Conservation (phyloP, 495 filamentous ascomycete genomes). For the Penicillium angulare region DNA sequence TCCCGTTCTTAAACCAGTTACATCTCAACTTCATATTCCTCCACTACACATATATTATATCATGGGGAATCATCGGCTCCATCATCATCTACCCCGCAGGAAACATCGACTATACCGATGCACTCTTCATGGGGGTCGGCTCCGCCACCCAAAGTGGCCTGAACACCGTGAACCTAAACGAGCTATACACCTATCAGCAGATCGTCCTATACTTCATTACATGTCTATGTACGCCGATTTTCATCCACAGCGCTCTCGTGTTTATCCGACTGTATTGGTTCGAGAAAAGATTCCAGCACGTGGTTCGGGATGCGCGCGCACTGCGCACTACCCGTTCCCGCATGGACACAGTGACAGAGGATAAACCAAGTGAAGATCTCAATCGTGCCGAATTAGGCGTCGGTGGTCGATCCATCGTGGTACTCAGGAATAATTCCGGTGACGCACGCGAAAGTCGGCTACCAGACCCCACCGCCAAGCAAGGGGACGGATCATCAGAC, state of each 20-base stretch:
- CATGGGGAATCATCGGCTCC: conserved; percentile 65
- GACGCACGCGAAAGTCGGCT: conserved; percentile 27
- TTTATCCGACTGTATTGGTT: conserved; percentile 97
- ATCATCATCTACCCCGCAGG: conserved; percentile 67
- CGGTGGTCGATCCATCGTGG: conserved; percentile 67
- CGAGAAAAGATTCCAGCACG: conserved; percentile 83
- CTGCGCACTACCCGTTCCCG: conserved; percentile 56
- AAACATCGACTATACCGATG: conserved; percentile 76
- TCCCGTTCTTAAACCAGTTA: conserved; percentile 43
- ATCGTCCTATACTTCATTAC: conserved; percentile 66
- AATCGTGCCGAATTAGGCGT: conserved; percentile 65
- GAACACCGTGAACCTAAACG: conserved; percentile 81
- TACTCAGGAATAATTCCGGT: conserved; percentile 56
- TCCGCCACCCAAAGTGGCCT: conserved; percentile 87
- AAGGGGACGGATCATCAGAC: conserved; percentile 16
- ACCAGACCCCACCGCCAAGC: conserved; percentile 7
- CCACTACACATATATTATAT: conserved; percentile 83
- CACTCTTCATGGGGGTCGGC: conserved; percentile 79
- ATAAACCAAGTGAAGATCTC: conserved; percentile 44
- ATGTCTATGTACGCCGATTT: conserved; percentile 82
- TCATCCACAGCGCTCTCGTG: conserved; percentile 83
- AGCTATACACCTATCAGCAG: conserved; percentile 74
- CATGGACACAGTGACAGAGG: conserved; percentile 54
- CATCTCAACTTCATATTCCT: conserved; percentile 82
- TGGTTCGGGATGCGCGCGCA: conserved; percentile 60